phyloP scores from a whole-genome alignment of 345 rosid species.

The Gossypium mustelinum region DNA sequence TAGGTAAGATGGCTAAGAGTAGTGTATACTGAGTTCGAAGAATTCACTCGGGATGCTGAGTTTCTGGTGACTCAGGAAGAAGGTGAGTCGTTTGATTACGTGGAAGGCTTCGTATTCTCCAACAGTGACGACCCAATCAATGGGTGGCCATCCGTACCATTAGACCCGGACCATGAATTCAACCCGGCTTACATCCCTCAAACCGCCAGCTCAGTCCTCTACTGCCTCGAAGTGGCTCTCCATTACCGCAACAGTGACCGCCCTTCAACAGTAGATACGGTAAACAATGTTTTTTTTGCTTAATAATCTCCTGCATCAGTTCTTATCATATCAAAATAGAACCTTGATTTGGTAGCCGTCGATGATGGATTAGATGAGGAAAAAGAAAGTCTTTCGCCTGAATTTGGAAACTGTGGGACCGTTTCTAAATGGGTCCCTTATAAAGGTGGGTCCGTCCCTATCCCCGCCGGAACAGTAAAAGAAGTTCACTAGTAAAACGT shows the following conservation, averaged over 20 bases:
- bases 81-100: conserved; percentile 66
- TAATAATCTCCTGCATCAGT: conserved; percentile 15
- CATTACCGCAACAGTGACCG: conserved; percentile 46
- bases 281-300: conserved; percentile 21
- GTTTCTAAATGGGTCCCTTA: conserved; percentile 27
- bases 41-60: conserved; percentile 75
- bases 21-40: conserved; percentile 68
- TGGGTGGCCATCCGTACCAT: conserved; percentile 79
- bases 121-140: conserved; percentile 75
- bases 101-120: conserved; percentile 87
- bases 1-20: conserved; percentile 97
- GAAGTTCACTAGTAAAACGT: not conserved
- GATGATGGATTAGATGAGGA: not conserved
- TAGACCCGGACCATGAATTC: conserved; percentile 38
- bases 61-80: conserved; percentile 54
- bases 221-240: conserved; percentile 81
- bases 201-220: conserved; percentile 62
- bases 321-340: not conserved
- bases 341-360: not conserved
- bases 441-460: conserved; percentile 17
- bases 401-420: conserved; percentile 22
- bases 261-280: conserved; percentile 52
- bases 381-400: not conserved
- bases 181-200: conserved; percentile 44
- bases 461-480: conserved; percentile 20